Conservation (phyloP, 2,329 filamentous ascomycete species). For the Acrodontium crateriforme region DNA sequence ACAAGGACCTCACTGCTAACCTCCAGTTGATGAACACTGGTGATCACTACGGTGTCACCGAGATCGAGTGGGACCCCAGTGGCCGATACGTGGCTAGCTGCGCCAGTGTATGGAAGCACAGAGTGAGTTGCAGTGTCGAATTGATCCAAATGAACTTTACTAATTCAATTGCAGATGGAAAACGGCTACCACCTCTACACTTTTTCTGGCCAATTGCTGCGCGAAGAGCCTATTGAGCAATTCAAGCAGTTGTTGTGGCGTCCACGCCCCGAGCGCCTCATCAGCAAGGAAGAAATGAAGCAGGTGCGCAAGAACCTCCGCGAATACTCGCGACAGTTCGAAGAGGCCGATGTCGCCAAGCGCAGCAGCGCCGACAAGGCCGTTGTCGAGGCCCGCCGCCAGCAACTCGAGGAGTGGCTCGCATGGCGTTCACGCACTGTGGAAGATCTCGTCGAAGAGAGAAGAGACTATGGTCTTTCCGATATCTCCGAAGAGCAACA, state of each 20-base stretch:
- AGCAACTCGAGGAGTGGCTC: conserved; percentile 76
- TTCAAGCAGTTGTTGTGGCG: conserved; percentile 98
- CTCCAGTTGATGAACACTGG: conserved; percentile 84
- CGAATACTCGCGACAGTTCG: conserved; percentile 89
- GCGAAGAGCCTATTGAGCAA: conserved; percentile 85
- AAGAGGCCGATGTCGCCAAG: conserved; percentile 87
- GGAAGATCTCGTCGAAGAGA: conserved; percentile 58
- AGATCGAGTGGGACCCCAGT: conserved; percentile 95
- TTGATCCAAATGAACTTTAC: conserved; percentile 5
- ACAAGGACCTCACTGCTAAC: conserved; percentile 91
- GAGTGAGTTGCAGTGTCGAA: conserved; percentile 46
- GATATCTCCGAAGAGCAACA: conserved; percentile 49
- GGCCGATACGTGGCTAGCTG: conserved; percentile 89
- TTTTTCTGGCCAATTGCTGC: conserved; percentile 78
- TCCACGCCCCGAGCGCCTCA: conserved; percentile 76
- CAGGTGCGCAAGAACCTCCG: conserved; percentile 94
- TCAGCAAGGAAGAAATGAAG: conserved; percentile 95
- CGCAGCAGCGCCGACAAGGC: conserved; percentile 88
- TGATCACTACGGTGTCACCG: conserved; percentile 95
- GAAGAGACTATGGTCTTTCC: conserved; percentile 51
- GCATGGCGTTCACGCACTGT: conserved; percentile 66
- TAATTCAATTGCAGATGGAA: conserved; percentile 58
- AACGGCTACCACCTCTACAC: conserved; percentile 98
- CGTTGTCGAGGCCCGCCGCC: conserved; percentile 75
- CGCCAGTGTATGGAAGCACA: conserved; percentile 90